phyloP scores from a whole-genome alignment of 2,329 filamentous ascomycete species.

The Bipolaris zeicola region DNA sequence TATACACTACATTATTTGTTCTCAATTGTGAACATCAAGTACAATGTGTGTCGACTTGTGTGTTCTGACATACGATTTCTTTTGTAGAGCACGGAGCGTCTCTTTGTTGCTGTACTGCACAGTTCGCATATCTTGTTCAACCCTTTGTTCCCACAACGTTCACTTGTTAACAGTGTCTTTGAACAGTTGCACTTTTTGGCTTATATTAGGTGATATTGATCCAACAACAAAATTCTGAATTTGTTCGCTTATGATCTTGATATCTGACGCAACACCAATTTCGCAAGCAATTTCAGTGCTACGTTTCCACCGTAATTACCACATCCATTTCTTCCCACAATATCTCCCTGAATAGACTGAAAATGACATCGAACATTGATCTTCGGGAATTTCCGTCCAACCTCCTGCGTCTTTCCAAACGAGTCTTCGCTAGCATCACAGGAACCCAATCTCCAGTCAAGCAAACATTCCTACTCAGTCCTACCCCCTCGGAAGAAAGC shows the following conservation, averaged over 20 bases:
- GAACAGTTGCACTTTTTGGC: background rate
- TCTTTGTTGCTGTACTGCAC: background rate
- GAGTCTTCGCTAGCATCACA: background rate
- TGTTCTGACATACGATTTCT: no score
- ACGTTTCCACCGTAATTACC: background rate
- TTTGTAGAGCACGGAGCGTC: no score
- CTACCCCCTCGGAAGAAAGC: background rate
- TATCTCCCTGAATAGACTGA: background rate
- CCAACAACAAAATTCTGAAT: no score
- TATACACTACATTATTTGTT: background rate
- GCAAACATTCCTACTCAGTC: constrained; percentile 9
- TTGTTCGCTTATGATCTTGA: no score
- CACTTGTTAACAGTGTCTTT: background rate
- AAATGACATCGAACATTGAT: background rate
- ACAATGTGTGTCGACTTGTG: no score
- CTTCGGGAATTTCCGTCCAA: background rate
- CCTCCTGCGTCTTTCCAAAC: background rate
- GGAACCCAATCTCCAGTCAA: background rate
- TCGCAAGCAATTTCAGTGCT: background rate
- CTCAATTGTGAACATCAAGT: background rate
- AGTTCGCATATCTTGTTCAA: background rate
- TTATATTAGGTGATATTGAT: background rate
- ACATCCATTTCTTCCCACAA: no score
- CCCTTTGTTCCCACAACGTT: background rate
- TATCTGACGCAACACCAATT: no score